Evolutionary conservation across 148 eudicot species (phyloP).

Genomic region (Amaranthus palmeri): DNA sequence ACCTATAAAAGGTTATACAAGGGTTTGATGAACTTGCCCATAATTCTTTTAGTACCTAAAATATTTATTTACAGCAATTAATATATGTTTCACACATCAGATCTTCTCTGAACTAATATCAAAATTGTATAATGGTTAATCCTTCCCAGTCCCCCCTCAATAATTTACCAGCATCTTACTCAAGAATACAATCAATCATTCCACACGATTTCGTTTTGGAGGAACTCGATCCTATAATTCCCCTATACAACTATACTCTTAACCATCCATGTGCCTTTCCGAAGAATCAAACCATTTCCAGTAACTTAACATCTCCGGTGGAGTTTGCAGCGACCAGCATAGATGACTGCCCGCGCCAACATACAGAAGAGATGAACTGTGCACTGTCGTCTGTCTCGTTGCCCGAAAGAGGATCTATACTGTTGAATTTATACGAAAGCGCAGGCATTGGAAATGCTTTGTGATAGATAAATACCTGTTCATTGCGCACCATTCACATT

Average conservation of each 20-base stretch:
- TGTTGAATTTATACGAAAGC: slow-evolving; percentile 60
- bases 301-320: slow-evolving; percentile 72
- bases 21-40: slow-evolving; percentile 14
- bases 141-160: background rate
- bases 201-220: background rate
- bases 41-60: slow-evolving; percentile 9
- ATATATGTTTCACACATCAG: slow-evolving; percentile 15
- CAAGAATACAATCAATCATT: background rate
- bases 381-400: slow-evolving; percentile 59
- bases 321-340: slow-evolving; percentile 93
- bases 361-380: slow-evolving; percentile 87
- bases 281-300: slow-evolving; percentile 66
- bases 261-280: background rate
- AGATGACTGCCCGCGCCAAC: slow-evolving; percentile 87
- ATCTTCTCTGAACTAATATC: slow-evolving; percentile 19
- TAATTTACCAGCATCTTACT: background rate
- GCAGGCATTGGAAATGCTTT: slow-evolving; percentile 96
- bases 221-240: background rate
- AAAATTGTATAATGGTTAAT: slow-evolving; percentile 32
- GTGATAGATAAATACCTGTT: slow-evolving; percentile 82
- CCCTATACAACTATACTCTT: background rate
- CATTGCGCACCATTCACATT: background rate
- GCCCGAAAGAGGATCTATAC: slow-evolving; percentile 56
- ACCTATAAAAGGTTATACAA: slow-evolving; percentile 9
- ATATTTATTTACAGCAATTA: slow-evolving; percentile 33